These are phyloP conservation scores for Geosiphon pyriformis DNA, from an alignment of 192 early-diverging fungal species.

Conservation along the genomic window DNA sequence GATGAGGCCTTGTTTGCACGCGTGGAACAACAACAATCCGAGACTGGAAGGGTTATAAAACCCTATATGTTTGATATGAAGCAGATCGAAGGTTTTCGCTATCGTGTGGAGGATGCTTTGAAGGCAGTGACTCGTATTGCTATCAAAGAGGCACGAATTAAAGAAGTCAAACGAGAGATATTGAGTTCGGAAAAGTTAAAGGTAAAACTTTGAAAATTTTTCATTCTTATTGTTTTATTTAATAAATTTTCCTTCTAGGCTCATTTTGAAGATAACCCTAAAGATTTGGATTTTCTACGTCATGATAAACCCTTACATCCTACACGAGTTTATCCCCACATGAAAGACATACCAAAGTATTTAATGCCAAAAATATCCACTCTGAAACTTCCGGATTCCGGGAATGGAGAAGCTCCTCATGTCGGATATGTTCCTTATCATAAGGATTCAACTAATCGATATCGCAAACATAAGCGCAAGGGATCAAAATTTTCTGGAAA, in stretches of 20 bases:
- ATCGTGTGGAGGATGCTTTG: slow-evolving; percentile 85
- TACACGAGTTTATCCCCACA: slow-evolving; percentile 73
- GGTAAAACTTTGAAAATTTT: slow-evolving; percentile 28
- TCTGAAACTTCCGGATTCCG: slow-evolving; percentile 33
- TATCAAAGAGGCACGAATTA: slow-evolving; percentile 87
- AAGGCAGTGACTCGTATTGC: slow-evolving; percentile 65
- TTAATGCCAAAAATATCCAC: slow-evolving; percentile 75
- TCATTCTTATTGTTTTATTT: neutral
- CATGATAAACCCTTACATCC: slow-evolving; percentile 89
- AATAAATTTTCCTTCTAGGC: slow-evolving; percentile 35
- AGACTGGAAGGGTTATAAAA: slow-evolving; percentile 46
- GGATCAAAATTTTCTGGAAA: slow-evolving; percentile 17
- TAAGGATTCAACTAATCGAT: slow-evolving; percentile 8
- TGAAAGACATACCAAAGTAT: slow-evolving; percentile 93
- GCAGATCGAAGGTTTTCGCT: slow-evolving; percentile 86
- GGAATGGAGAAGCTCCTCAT: slow-evolving; percentile 19
- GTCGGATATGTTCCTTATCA: slow-evolving; percentile 43
- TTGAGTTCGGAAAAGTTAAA: slow-evolving; percentile 93
- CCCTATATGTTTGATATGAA: slow-evolving; percentile 87
- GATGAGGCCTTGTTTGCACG: slow-evolving; percentile 71
- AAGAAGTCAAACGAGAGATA: slow-evolving; percentile 93
- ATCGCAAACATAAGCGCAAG: slow-evolving; percentile 17
- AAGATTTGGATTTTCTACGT: slow-evolving; percentile 83
- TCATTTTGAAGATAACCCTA: slow-evolving; percentile 96
- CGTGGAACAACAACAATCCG: slow-evolving; percentile 65